Evolutionary conservation across 176 grass and related monocot species (phyloP), one percentile per base, ranked within the genome.

Genomic region (Guadua angustifolia): DNA sequence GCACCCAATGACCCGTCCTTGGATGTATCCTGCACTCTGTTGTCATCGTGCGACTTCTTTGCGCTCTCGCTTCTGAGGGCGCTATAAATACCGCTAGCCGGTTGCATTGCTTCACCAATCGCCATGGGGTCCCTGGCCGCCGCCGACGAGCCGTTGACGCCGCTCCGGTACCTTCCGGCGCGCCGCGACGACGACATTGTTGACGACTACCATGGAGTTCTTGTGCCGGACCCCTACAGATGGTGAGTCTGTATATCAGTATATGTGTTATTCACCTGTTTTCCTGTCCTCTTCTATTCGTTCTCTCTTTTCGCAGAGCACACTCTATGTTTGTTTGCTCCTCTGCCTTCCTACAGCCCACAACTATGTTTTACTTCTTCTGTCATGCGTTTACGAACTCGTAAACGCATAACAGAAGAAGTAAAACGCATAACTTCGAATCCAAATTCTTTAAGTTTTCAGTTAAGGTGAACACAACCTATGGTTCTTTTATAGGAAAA

Each of bases 161-260:
- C 40, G 3, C 87, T 94, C 79, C 55, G 52, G n/a, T 97, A 97
- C 71, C 95, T 92, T n/a, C 15, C 85, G 8, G 82, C 84, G 16
- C 88, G 90, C 69, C 92, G 92, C 1, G 92, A 93, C 66, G 84
- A 81, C n/a, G 84, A 75, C 78, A 84, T 93, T 60, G 90, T 90
- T 2, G 95, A 97, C 72, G 74, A 91, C 53, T 94, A 91, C 86
- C 92, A 94, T 32, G 95, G 92, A 32, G 92, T 97, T n/a, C 78
- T 55, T 15, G 88, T 97, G 58, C 81, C 85, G 44, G 95, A 97
- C 32, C 95, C 92, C 1, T 97, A 97, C 70, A 90, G 92, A 92
- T 93, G 92, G 95, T 97, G 51, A 91, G 88, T 66, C 32, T 15
- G 17, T 9, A 2, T n/a, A 35, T 69, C 33, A 44, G 12, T 22